Evolutionary conservation across 257 asterid species (phyloP).

Genomic region (Fraxinus quadrangulata): DNA sequence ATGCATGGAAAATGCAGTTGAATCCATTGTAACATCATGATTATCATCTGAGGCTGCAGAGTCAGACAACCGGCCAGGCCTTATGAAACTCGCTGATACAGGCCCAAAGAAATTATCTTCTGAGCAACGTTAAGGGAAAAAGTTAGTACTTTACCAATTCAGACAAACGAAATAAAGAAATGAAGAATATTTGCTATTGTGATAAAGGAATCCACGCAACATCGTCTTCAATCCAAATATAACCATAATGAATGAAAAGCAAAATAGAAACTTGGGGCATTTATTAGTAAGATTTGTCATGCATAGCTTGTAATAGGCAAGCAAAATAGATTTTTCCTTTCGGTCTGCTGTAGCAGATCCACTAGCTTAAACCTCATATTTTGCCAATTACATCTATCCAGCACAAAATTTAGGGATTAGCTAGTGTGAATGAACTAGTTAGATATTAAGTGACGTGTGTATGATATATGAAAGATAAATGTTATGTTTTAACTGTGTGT

Average conservation of each 20-base stretch:
- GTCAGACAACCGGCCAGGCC: constrained; percentile 74
- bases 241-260: constrained; percentile 5
- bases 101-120: constrained; percentile 95
- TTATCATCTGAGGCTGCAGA: constrained; percentile 80
- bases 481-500: neutral
- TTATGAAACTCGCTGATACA: constrained; percentile 85
- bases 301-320: neutral
- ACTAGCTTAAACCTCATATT: neutral
- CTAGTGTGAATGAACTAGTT: neutral
- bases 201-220: neutral
- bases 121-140: constrained; percentile 37
- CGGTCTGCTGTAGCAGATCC: constrained; percentile 1
- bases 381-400: neutral
- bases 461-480: neutral
- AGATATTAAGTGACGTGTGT: neutral
- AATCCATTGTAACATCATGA: constrained; percentile 93
- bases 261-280: neutral
- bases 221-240: neutral
- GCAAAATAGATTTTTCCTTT: neutral
- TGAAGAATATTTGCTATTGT: neutral
- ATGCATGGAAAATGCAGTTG: constrained; percentile 97
- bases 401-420: neutral
- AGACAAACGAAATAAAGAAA: constrained; percentile 15
- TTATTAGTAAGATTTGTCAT: neutral
- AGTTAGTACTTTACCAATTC: neutral